Base-by-base conservation (phyloP, 1,284 basidiomycete genomes). In the Cystobasidium sp. region DNA sequence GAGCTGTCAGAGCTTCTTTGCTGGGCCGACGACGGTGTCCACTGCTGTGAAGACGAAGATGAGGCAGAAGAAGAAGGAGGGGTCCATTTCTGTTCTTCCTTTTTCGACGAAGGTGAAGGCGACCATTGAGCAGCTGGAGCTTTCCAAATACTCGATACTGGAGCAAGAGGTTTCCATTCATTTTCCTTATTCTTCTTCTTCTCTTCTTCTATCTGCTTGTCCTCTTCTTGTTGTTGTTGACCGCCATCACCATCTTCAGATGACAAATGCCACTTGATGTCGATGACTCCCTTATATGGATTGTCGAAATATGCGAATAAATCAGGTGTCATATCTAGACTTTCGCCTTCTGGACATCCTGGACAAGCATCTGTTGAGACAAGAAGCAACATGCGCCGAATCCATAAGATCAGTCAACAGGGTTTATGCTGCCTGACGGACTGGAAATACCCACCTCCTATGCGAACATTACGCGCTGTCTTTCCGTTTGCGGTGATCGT, bases 311-410 rank as follows among this genome's bases (percentile, higher is more conserved):
- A 71, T 18, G 20, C 16, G 46, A 64, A 62, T n/a, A 71, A 59
- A 18, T 20, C 44, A 8, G 68, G 68, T 24, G 68, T 71, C 59
- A 71, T 52, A 41, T 71, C 68, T 41, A 71, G 61, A 22, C 68
- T 56, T 14, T 20, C 68, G 8, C 43, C 47, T 24, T 56, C 68
- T 20, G 43, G 58, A 47, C 68, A 69, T 16, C 68, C 68, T 2
- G 68, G 68, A 37, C 68, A 69, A 24, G 68, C 68, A 18, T 69
- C 68, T 58, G 37, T 49, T 18, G 47, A 51, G 14, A 51, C 47
- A 14, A 37, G 14, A 56, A 18, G 16, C n/a, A 24, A 44, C 8
- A 6, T 46, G 14, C 14, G 39, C 24, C 1, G 20, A 24, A 37
- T 56, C 53, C 3, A 20, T 37, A 12, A 18, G 9, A 24, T 56